Percentiles rank a stretch among this genome's conserved stretches.
phyloP scores from a whole-genome alignment of 441 rosid species.

The Viola pubescens region DNA sequence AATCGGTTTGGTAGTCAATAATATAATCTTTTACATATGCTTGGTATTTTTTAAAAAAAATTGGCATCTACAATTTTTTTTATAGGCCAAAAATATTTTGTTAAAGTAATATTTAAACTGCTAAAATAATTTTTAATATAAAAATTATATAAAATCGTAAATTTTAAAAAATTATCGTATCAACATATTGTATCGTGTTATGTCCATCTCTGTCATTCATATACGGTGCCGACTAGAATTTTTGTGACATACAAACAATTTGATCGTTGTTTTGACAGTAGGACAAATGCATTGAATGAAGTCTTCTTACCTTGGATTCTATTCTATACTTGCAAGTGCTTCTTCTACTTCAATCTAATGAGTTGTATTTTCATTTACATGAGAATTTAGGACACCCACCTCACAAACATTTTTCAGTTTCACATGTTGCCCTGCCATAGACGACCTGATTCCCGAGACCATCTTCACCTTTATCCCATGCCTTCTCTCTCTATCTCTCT shows the following conservation, averaged over 20 bases:
- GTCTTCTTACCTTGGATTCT: slow-evolving; percentile 23
- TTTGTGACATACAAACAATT: background rate
- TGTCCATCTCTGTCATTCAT: background rate
- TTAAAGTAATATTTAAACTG: too few relatives aligned
- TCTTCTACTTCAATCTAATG: slow-evolving; percentile 7
- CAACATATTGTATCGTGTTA: background rate
- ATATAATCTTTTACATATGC: too few relatives aligned
- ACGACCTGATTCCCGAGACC: slow-evolving; percentile 46
- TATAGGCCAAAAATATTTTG: too few relatives aligned
- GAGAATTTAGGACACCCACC: slow-evolving; percentile 20
- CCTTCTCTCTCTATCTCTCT: slow-evolving; percentile 6
- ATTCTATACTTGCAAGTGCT: background rate
- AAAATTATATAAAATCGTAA: too few relatives aligned
- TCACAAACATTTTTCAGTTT: slow-evolving; percentile 33
- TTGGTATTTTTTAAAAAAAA: too few relatives aligned
- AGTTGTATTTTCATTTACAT: background rate
- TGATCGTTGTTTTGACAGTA: background rate
- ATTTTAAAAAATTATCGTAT: background rate
- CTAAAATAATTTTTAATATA: too few relatives aligned
- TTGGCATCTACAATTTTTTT: too few relatives aligned
- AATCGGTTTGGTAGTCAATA: too few relatives aligned
- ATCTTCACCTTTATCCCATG: slow-evolving; percentile 42
- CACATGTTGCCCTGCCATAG: slow-evolving; percentile 29
- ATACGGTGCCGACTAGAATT: background rate
- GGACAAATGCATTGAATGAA: background rate